These are phyloP conservation scores for Schizonepeta tenuifolia DNA, from an alignment of 257 asterid species.

Conservation along the genomic window DNA sequence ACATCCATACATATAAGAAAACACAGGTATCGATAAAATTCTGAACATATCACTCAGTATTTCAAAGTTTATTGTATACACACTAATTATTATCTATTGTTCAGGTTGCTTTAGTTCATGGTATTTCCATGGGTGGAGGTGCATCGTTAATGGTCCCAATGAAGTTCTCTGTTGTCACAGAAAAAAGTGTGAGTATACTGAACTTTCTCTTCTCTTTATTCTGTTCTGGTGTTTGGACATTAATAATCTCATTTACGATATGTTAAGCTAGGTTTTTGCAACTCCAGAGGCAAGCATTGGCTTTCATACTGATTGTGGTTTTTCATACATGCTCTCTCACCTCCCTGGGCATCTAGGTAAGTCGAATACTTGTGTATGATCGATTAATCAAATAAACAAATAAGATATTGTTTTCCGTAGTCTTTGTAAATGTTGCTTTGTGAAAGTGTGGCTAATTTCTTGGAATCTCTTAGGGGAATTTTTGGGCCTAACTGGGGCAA, in stretches of 20 bases:
- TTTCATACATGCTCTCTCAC: constrained; percentile 79
- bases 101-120: constrained; percentile 90
- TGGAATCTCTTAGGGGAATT: constrained; percentile 66
- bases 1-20: constrained; percentile 84
- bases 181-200: constrained; percentile 70
- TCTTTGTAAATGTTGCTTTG: constrained; percentile 5
- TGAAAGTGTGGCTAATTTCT: constrained; percentile 30
- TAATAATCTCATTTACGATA: not conserved
- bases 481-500: constrained; percentile 85
- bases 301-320: constrained; percentile 91
- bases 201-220: not conserved
- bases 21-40: constrained; percentile 50
- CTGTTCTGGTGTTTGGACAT: not conserved
- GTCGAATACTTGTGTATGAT: constrained; percentile 15
- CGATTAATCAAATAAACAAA: not conserved
- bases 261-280: constrained; percentile 69
- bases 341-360: constrained; percentile 88
- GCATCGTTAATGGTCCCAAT: constrained; percentile 91
- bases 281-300: constrained; percentile 98
- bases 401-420: not conserved
- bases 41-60: not conserved
- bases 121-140: constrained; percentile 98
- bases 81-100: constrained; percentile 14
- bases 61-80: not conserved
- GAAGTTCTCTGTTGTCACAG: constrained; percentile 93